Evolutionary conservation across 2,329 filamentous ascomycete species (phyloP).

Genomic region (Aspergillus ustus): DNA sequence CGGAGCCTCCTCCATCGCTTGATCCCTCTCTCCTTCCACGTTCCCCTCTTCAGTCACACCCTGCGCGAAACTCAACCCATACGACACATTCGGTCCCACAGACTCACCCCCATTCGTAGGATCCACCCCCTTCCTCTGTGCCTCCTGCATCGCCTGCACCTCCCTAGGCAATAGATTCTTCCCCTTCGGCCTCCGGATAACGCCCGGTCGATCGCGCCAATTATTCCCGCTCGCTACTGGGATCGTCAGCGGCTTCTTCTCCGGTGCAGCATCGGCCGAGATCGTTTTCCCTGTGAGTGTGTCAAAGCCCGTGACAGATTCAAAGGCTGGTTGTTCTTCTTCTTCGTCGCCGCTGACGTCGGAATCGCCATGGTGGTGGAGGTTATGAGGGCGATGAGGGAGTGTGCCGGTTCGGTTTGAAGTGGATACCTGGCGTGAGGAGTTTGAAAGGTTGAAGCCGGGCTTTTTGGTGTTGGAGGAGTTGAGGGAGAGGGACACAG

Average conservation of each 20-base stretch:
- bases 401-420: constrained; percentile 26
- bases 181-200: constrained; percentile 60
- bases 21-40: constrained; percentile 32
- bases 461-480: constrained; percentile 37
- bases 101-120: constrained; percentile 49
- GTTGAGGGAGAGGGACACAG: constrained; percentile 47
- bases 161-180: constrained; percentile 65
- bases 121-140: constrained; percentile 37
- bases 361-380: constrained; percentile 56
- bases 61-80: constrained; percentile 58
- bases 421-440: constrained; percentile 24
- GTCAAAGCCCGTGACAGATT: constrained; percentile 62
- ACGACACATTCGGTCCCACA: constrained; percentile 57
- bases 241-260: constrained; percentile 71
- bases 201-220: constrained; percentile 54
- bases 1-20: constrained; percentile 32
- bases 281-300: constrained; percentile 46
- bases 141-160: constrained; percentile 55
- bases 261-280: constrained; percentile 45
- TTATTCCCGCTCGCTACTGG: constrained; percentile 86
- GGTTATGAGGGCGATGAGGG: constrained; percentile 35
- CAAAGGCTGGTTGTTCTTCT: constrained; percentile 34
- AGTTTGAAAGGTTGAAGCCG: constrained; percentile 37
- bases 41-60: constrained; percentile 22
- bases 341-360: constrained; percentile 52